Percentiles rank a stretch among this genome's conserved stretches.
phyloP scores from a whole-genome alignment of 176 grass and related monocot genomes.

The Eleusine indica region DNA sequence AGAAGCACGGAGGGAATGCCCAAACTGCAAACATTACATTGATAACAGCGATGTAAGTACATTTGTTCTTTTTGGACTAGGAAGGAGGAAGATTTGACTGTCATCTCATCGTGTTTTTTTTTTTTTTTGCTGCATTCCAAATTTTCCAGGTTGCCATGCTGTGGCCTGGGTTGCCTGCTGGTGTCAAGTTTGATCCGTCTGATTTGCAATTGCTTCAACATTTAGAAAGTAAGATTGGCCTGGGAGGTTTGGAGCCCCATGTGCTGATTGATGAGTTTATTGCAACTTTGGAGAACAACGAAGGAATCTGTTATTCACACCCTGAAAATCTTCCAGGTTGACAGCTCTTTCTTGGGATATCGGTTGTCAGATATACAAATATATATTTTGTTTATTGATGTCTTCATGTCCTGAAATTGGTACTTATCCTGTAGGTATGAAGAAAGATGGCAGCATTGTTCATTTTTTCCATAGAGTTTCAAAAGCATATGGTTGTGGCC shows the following conservation, averaged over 20 bases:
- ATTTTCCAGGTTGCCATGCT: constrained; percentile 62
- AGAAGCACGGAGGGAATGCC: constrained; percentile 74
- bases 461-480: constrained; percentile 84
- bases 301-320: constrained; percentile 89
- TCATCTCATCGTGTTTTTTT: background rate
- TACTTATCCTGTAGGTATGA: constrained; percentile 49
- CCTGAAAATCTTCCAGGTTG: constrained; percentile 91
- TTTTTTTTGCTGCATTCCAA: constrained; percentile 16
- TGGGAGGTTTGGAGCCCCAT: constrained; percentile 60
- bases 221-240: constrained; percentile 68
- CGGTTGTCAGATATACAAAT: background rate
- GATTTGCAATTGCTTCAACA: constrained; percentile 75
- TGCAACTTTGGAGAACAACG: constrained; percentile 60
- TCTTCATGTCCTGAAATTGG: constrained; percentile 24
- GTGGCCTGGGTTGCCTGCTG: constrained; percentile 85
- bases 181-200: constrained; percentile 92
- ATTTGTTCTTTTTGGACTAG: background rate
- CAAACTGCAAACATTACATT: constrained; percentile 78
- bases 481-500: constrained; percentile 76
- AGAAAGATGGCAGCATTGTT: constrained; percentile 61
- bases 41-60: constrained; percentile 91
- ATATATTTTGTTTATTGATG: constrained; percentile 25
- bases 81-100: background rate
- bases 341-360: background rate
- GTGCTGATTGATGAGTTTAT: constrained; percentile 87